Percentiles rank a stretch among this genome's conserved stretches.
phyloP scores from a whole-genome alignment of 192 early-diverging fungal species.

The Linnemannia hyalina region DNA sequence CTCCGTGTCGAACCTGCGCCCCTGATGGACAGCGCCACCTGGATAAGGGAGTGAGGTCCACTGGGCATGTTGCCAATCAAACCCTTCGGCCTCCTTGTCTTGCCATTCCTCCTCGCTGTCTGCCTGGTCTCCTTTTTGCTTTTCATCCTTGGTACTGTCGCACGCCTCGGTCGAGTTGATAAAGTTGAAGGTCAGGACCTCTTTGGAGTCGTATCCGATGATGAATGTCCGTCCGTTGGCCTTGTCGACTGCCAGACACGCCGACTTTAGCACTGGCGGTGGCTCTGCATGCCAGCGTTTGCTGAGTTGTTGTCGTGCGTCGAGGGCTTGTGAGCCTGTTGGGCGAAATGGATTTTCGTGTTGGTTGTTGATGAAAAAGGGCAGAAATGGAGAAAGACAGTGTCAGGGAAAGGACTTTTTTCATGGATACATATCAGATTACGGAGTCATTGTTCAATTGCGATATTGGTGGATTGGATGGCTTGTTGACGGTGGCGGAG shows the following conservation, averaged over 20 bases:
- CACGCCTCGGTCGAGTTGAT: slow-evolving; percentile 45
- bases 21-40: slow-evolving; percentile 4
- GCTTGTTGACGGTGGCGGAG: neutral
- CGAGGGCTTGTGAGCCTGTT: neutral
- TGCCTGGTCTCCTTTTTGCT: slow-evolving; percentile 11
- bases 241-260: slow-evolving; percentile 33
- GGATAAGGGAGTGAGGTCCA: slow-evolving; percentile 50
- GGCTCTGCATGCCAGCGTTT: slow-evolving; percentile 47
- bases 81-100: neutral
- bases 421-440: neutral
- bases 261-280: slow-evolving; percentile 32
- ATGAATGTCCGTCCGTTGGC: slow-evolving; percentile 37
- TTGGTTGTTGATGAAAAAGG: neutral
- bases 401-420: neutral
- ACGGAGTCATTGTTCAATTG: neutral
- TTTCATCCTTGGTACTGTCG: slow-evolving; percentile 17
- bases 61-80: slow-evolving; percentile 43
- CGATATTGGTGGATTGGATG: neutral
- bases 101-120: slow-evolving; percentile 24
- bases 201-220: slow-evolving; percentile 43
- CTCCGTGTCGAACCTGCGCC: slow-evolving; percentile 42
- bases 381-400: neutral
- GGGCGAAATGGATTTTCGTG: neutral
- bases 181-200: slow-evolving; percentile 41
- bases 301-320: neutral